Evolutionary conservation across 208 protist species (phyloP).

Genomic region (Kentomonas sorsogonicus): DNA sequence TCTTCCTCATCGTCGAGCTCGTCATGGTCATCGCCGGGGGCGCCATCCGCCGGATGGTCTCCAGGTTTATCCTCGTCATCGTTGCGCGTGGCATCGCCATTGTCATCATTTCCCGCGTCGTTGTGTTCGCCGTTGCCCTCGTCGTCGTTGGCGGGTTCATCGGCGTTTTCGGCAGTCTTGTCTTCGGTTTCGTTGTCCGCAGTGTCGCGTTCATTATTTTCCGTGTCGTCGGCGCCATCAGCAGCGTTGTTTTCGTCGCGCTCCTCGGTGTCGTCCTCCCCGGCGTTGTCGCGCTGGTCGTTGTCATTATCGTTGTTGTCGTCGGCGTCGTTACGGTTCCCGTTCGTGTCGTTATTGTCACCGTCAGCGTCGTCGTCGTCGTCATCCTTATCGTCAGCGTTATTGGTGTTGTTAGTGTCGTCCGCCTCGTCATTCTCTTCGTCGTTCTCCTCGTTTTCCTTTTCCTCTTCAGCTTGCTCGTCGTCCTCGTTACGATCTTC

Average conservation of each 20-base stretch:
- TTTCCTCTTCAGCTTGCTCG: background rate
- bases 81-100: constrained; percentile 7
- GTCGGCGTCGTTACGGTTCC: constrained; percentile 3
- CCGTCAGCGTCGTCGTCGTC: constrained; percentile 4
- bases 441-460: constrained; percentile 5
- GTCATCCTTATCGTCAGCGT: background rate
- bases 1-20: background rate
- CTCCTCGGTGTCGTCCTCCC: constrained; percentile 15
- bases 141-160: constrained; percentile 1
- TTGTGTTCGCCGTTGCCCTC: constrained; percentile 6
- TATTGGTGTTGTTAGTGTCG: constrained; percentile 3
- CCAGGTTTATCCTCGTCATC: background rate
- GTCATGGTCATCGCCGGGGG: constrained; percentile 7
- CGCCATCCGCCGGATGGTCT: constrained; percentile 10
- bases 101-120: constrained; percentile 6
- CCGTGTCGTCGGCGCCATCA: constrained; percentile 5
- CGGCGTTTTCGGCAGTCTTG: background rate
- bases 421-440: constrained; percentile 12
- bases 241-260: constrained; percentile 10
- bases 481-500: constrained; percentile 10
- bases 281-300: constrained; percentile 1
- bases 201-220: constrained; percentile 5
- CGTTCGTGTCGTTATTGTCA: constrained; percentile 3
- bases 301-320: background rate
- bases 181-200: constrained; percentile 9